Evolutionary conservation across 371 early-diverging fungal genomes (phyloP).

Genomic region (Mucor racemosus): DNA sequence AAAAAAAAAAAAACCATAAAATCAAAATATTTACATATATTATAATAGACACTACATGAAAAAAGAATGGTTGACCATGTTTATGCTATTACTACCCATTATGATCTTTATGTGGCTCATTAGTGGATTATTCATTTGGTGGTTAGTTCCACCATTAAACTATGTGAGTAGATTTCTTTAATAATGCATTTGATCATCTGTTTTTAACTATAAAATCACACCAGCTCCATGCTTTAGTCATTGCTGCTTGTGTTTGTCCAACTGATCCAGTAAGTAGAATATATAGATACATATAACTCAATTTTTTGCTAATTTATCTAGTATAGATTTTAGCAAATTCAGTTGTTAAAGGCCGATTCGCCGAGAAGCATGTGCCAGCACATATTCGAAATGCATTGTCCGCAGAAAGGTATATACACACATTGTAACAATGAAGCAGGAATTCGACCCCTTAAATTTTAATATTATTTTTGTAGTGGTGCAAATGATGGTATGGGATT

Average conservation of each 20-base stretch:
- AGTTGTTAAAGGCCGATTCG: constrained; percentile 96
- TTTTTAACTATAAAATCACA: neutral
- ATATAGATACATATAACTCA: too few species aligned
- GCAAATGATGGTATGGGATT: constrained; percentile 89
- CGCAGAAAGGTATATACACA: constrained; percentile 71
- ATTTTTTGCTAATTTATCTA: neutral
- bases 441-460: neutral
- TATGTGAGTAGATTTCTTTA: constrained; percentile 54
- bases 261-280: constrained; percentile 86
- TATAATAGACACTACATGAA: constrained; percentile 51
- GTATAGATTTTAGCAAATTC: constrained; percentile 86
- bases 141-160: constrained; percentile 62
- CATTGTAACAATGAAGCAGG: neutral
- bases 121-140: constrained; percentile 73
- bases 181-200: neutral
- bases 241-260: constrained; percentile 92
- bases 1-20: neutral
- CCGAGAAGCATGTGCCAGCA: constrained; percentile 90
- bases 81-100: constrained; percentile 84
- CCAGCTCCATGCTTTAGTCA: constrained; percentile 73
- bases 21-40: neutral
- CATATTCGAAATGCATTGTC: constrained; percentile 88
- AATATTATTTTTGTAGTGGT: constrained; percentile 49
- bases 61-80: constrained; percentile 70
- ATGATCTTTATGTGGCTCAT: constrained; percentile 90